Percentiles rank a stretch among this genome's conserved stretches.
These are phyloP conservation scores for Nicotiana knightiana DNA, from an alignment of 257 asterid species.

Conservation along the genomic window DNA sequence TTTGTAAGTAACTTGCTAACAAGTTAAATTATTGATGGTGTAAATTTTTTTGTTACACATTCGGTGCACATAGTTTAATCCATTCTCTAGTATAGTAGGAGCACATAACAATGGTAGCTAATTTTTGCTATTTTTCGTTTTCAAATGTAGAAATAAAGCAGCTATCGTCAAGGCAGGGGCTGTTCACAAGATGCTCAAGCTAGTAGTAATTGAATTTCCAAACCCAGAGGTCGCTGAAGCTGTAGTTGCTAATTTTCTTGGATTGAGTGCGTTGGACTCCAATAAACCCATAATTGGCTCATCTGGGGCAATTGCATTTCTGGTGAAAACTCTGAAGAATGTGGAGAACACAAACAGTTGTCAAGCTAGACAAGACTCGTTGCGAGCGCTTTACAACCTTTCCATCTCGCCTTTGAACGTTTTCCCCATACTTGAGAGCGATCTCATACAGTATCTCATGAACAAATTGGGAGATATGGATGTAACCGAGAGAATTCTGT, in stretches of 20 bases:
- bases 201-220: slow-evolving; percentile 23
- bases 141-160: slow-evolving; percentile 60
- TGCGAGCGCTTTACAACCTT: slow-evolving; percentile 76
- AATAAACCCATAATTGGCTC: slow-evolving; percentile 75
- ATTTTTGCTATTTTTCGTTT: not conserved
- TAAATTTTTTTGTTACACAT: too few species aligned
- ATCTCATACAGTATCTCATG: slow-evolving; percentile 45
- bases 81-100: not conserved
- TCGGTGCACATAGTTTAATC: not conserved
- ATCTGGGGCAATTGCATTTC: slow-evolving; percentile 65
- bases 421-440: slow-evolving; percentile 37
- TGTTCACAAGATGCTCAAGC: slow-evolving; percentile 74
- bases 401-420: slow-evolving; percentile 60
- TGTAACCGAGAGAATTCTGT: slow-evolving; percentile 63
- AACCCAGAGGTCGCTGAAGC: slow-evolving; percentile 45
- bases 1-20: too few species aligned
- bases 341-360: slow-evolving; percentile 3
- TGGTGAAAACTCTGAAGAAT: slow-evolving; percentile 38
- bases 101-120: not conserved
- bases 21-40: too few species aligned
- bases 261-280: slow-evolving; percentile 78
- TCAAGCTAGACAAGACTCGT: slow-evolving; percentile 56
- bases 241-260: slow-evolving; percentile 76
- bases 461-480: slow-evolving; percentile 61
- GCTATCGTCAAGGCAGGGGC: slow-evolving; percentile 90